Percentiles rank a stretch among this genome's conserved stretches.
Evolutionary conservation across 768 basidiomycete species (phyloP).

Genomic region (Brasilioporus rufonigricans): DNA sequence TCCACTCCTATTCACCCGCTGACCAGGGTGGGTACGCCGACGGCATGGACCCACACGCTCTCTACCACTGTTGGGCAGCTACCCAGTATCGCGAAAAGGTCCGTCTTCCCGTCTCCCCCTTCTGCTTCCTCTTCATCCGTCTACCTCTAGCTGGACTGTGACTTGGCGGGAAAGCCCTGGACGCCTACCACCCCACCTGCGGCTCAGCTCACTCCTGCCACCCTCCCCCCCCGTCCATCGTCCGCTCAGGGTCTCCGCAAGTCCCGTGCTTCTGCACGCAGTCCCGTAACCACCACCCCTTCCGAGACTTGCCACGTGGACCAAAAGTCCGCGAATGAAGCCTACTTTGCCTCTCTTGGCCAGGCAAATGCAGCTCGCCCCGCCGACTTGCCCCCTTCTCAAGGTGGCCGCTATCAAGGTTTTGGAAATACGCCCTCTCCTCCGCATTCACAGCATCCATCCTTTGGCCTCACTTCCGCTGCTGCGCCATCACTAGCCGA

Average conservation of each 20-base stretch:
- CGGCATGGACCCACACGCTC: slow-evolving; percentile 62
- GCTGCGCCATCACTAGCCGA: slow-evolving; percentile 78
- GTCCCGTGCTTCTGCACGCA: slow-evolving; percentile 70
- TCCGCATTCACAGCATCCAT: slow-evolving; percentile 55
- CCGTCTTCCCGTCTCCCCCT: background rate
- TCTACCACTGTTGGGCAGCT: slow-evolving; percentile 93
- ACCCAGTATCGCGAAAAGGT: slow-evolving; percentile 95
- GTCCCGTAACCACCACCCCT: slow-evolving; percentile 38
- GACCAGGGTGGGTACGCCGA: slow-evolving; percentile 71
- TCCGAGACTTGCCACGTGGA: slow-evolving; percentile 36
- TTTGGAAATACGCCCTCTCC: slow-evolving; percentile 86
- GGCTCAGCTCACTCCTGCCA: slow-evolving; percentile 31
- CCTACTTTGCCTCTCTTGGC: slow-evolving; percentile 83
- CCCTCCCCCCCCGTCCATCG: slow-evolving; percentile 57
- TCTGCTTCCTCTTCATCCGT: slow-evolving; percentile 15
- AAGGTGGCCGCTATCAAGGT: slow-evolving; percentile 91
- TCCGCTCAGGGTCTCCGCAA: slow-evolving; percentile 86
- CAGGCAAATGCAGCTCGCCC: slow-evolving; percentile 76
- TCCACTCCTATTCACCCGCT: slow-evolving; percentile 63
- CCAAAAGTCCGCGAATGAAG: slow-evolving; percentile 81
- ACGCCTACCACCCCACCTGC: slow-evolving; percentile 69
- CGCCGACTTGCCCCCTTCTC: slow-evolving; percentile 81
- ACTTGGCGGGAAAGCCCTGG: slow-evolving; percentile 76
- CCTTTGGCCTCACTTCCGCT: slow-evolving; percentile 72
- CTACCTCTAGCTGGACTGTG: slow-evolving; percentile 67